Evolutionary conservation across 768 basidiomycete species (phyloP).

Genomic region (Lactarius pseudohatsudake): DNA sequence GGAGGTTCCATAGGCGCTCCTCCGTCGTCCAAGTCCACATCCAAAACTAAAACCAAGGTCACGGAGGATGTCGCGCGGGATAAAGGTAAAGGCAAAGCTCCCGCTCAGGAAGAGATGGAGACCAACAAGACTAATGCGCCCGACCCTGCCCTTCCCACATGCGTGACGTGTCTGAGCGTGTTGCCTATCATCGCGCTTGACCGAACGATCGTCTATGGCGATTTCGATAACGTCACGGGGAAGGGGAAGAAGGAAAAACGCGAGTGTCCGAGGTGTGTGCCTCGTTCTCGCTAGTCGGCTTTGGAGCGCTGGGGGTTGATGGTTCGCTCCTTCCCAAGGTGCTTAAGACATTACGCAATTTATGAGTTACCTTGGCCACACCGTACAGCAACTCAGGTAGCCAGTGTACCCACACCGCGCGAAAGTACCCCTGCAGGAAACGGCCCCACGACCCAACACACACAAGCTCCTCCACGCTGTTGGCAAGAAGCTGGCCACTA

Average conservation of each 20-base stretch:
- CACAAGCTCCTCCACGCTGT: conserved; percentile 50
- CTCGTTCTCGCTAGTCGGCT: conserved; percentile 22
- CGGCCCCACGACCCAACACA: conserved; percentile 47
- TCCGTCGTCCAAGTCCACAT: conserved; percentile 8
- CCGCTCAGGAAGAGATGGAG: conserved; percentile 20
- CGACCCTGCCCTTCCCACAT: conserved; percentile 48
- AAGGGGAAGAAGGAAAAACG: conserved; percentile 41
- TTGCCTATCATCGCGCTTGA: conserved; percentile 77
- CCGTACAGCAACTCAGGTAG: conserved; percentile 51
- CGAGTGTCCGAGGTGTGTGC: conserved; percentile 72
- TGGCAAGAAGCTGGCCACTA: conserved; percentile 49
- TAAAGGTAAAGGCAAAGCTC: conserved; percentile 29
- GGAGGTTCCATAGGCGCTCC: conserved; percentile 14
- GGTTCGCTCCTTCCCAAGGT: conserved; percentile 43
- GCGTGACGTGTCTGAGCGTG: conserved; percentile 67
- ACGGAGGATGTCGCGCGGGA: conserved; percentile 20
- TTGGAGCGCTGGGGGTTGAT: conserved; percentile 12
- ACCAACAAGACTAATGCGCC: conserved; percentile 29
- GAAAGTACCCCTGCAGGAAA: conserved; percentile 40
- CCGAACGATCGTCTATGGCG: conserved; percentile 72
- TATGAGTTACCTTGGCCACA: conserved; percentile 72
- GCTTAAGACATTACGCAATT: conserved; percentile 78
- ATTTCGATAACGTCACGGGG: conserved; percentile 52
- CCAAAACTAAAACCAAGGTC: conserved; percentile 25
- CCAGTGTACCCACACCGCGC: conserved; percentile 45